Percentiles rank a stretch among this genome's conserved stretches.
phyloP scores from a whole-genome alignment of 768 basidiomycete genomes.

The Scleroderma bovista region DNA sequence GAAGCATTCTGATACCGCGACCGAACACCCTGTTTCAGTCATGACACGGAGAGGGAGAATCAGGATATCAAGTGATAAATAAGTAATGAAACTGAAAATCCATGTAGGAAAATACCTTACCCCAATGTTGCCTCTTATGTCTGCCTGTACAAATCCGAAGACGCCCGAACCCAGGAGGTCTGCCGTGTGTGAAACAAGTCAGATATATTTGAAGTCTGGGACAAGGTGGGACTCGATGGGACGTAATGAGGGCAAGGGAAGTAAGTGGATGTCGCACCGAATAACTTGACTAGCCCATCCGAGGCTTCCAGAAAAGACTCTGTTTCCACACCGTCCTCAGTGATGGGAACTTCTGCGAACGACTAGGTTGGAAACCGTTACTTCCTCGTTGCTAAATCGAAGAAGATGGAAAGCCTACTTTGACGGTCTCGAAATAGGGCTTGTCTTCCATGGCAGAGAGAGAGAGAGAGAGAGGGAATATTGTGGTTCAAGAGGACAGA shows the following conservation, averaged over 20 bases:
- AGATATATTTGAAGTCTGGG: conserved; percentile 1
- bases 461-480: conserved; percentile 6
- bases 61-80: conserved; percentile 7
- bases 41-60: conserved; percentile 2
- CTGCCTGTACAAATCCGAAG: conserved; percentile 70
- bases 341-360: conserved; percentile 77
- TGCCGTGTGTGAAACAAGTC: conserved; percentile 20
- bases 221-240: conserved; percentile 9
- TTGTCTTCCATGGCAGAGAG: conserved; percentile 24
- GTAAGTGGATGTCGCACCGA: conserved; percentile 44
- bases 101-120: conserved; percentile 34
- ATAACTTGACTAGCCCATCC: conserved; percentile 75
- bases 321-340: conserved; percentile 76
- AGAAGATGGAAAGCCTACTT: conserved; percentile 34
- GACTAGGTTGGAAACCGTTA: conserved; percentile 47
- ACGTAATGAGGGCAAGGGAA: conserved; percentile 5
- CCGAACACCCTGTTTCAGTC: conserved; percentile 55
- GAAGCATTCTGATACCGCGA: conserved; percentile 40
- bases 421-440: conserved; percentile 66
- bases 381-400: neutral
- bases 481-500: neutral
- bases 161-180: conserved; percentile 65
- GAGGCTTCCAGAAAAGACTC: conserved; percentile 78
- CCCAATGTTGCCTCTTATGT: conserved; percentile 61
- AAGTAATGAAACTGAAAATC: conserved; percentile 9